phyloP scores from a whole-genome alignment of 345 rosid genomes.

The Aquilaria malaccensis region DNA sequence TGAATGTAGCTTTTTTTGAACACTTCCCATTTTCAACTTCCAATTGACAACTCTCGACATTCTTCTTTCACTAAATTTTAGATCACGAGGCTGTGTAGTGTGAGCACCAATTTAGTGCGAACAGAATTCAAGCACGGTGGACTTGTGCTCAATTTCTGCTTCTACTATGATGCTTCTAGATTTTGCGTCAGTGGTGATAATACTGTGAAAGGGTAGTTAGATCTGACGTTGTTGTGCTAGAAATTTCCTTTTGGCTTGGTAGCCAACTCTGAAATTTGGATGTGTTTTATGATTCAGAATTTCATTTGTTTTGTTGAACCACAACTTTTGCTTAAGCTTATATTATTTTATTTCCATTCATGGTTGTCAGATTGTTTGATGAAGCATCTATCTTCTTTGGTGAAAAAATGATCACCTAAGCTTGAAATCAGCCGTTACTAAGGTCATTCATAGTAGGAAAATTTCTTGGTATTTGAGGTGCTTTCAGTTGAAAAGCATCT shows the following conservation, averaged over 20 bases:
- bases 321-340: too few relatives aligned
- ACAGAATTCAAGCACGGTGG: slow-evolving; percentile 94
- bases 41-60: background rate
- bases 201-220: slow-evolving; percentile 61
- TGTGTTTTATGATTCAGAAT: background rate
- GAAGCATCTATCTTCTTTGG: too few relatives aligned
- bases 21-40: background rate
- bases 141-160: slow-evolving; percentile 88
- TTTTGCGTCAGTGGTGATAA: slow-evolving; percentile 75
- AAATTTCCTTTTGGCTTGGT: background rate
- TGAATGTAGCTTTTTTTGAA: slow-evolving; percentile 8
- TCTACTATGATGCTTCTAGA: slow-evolving; percentile 93
- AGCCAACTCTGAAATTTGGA: background rate
- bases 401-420: too few relatives aligned
- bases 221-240: background rate
- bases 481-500: too few relatives aligned
- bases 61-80: background rate
- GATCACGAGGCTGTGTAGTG: slow-evolving; percentile 79
- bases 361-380: too few relatives aligned
- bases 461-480: too few relatives aligned
- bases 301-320: too few relatives aligned
- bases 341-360: too few relatives aligned
- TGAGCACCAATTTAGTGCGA: slow-evolving; percentile 53
- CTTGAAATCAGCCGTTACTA: too few relatives aligned
- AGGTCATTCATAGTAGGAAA: too few relatives aligned